Conservation (phyloP, 2,329 filamentous ascomycete genomes). For the Colletotrichum plurivorum region DNA sequence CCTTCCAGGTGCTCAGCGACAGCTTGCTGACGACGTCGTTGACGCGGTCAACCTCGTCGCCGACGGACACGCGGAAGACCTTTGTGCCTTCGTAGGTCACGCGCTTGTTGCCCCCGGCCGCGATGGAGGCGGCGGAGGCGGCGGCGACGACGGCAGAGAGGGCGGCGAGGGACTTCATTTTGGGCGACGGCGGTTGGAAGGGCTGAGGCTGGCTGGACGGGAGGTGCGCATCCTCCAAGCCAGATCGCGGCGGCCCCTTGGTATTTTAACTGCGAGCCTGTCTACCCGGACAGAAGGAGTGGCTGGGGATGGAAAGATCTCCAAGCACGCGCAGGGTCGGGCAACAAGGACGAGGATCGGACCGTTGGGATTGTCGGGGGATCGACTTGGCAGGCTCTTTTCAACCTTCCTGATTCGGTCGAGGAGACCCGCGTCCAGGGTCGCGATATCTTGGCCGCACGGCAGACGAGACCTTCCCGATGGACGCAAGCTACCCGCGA, state of each 20-base stretch:
- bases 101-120: conserved; percentile 12
- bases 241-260: no score
- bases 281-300: not conserved
- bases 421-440: conserved; percentile 17
- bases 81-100: conserved; percentile 61
- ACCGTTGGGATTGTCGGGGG: conserved; percentile 4
- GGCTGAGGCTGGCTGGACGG: not conserved
- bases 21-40: conserved; percentile 52
- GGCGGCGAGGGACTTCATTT: conserved; percentile 37
- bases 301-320: not conserved
- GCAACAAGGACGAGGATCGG: conserved; percentile 18
- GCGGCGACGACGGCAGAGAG: conserved; percentile 30
- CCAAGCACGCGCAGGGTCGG: not conserved
- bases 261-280: no score
- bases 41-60: conserved; percentile 49
- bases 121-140: conserved; percentile 36
- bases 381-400: conserved; percentile 6
- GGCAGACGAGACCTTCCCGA: conserved; percentile 32
- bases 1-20: conserved; percentile 55
- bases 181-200: not conserved
- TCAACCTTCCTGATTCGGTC: conserved; percentile 37
- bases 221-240: not conserved
- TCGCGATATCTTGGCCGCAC: conserved; percentile 5
- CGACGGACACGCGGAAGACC: conserved; percentile 58
- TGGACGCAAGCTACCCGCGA: conserved; percentile 14